Percentiles rank a stretch among this genome's conserved stretches.
These are phyloP conservation scores for Trametes villosa DNA, from an alignment of 768 basidiomycete genomes.

Conservation along the genomic window DNA sequence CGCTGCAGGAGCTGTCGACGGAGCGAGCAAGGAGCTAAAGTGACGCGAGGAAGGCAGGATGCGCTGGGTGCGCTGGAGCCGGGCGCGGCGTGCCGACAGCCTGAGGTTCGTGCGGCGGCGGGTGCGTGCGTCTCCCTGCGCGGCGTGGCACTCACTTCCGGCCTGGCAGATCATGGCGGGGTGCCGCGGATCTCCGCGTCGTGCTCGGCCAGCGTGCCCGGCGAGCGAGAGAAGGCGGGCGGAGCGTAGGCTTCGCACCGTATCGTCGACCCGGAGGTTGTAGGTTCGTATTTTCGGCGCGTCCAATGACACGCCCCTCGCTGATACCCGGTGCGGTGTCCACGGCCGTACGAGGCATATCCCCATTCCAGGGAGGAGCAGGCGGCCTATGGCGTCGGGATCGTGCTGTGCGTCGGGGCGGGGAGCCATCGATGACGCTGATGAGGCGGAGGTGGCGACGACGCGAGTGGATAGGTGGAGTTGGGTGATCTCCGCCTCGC, in stretches of 20 bases:
- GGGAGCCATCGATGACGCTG: background rate
- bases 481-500: background rate
- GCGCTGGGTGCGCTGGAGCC: background rate
- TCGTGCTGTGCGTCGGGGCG: background rate
- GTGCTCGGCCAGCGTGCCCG: background rate
- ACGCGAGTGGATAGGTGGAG: background rate
- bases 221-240: constrained; percentile 1
- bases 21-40: background rate
- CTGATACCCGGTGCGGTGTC: background rate
- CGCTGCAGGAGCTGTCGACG: background rate
- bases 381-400: background rate
- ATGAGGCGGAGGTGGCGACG: background rate
- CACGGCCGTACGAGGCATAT: background rate
- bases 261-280: constrained; percentile 1
- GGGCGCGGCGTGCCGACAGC: too few relatives aligned
- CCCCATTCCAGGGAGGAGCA: too few relatives aligned
- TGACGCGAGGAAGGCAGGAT: background rate
- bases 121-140: constrained; percentile 3
- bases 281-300: constrained; percentile 1
- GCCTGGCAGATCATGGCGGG: background rate
- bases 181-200: constrained; percentile 12
- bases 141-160: background rate
- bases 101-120: too few relatives aligned
- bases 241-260: constrained; percentile 4
- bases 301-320: background rate